phyloP scores from a whole-genome alignment of 495 filamentous ascomycete species.

The Penicillium alfredii region DNA sequence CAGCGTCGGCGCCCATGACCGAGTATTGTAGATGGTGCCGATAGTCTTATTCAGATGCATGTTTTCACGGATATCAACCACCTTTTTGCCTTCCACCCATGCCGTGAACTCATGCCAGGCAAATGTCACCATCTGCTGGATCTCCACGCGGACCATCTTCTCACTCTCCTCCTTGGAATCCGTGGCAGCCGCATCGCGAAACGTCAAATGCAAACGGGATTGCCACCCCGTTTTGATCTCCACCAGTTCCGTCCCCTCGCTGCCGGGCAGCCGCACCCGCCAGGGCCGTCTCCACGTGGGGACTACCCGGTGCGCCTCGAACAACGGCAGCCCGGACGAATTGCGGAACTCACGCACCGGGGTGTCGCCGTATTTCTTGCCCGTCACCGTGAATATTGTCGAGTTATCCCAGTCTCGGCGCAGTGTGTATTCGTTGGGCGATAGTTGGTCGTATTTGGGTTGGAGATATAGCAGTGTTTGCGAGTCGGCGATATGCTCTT shows the following conservation, averaged over 20 bases:
- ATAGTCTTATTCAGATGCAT: conserved; percentile 9
- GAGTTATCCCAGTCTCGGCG: conserved; percentile 11
- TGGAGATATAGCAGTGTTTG: conserved; percentile 10
- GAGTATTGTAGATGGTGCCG: background rate
- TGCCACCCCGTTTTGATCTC: background rate
- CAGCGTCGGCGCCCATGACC: background rate
- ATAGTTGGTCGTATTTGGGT: conserved; percentile 12
- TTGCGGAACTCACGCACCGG: conserved; percentile 17
- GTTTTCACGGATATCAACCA: conserved; percentile 19
- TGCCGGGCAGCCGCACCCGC: conserved; percentile 14
- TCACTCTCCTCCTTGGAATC: conserved; percentile 8
- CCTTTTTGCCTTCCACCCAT: conserved; percentile 4
- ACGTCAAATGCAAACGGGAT: conserved; percentile 4
- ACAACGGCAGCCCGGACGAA: conserved; percentile 16
- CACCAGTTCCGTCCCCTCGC: conserved; percentile 9
- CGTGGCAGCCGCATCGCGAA: conserved; percentile 8
- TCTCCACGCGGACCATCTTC: conserved; percentile 5
- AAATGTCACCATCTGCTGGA: background rate
- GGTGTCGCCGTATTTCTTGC: conserved; percentile 9
- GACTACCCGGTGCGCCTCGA: conserved; percentile 2
- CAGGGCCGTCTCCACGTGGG: conserved; percentile 6
- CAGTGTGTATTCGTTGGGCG: conserved; percentile 14
- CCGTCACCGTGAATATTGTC: conserved; percentile 15
- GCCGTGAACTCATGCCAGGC: conserved; percentile 1
- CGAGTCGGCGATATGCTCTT: conserved; percentile 1